Base-by-base conservation (phyloP, 2,329 filamentous ascomycete genomes). In the Magnaporthiopsis incrustans region DNA sequence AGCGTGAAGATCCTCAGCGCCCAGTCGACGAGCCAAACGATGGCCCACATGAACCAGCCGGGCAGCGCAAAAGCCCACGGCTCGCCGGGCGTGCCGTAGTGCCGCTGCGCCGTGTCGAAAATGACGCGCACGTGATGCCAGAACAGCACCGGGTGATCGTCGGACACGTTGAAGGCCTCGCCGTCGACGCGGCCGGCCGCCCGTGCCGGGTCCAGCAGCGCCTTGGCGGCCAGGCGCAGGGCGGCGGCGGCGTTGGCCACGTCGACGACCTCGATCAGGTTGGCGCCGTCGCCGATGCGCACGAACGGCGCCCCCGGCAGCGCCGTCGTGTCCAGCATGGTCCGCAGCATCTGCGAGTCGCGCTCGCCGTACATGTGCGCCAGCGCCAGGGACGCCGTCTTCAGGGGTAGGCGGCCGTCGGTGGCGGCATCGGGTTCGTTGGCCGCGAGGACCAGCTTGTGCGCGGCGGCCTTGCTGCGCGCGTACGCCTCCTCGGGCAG, bases 161-260 rank as follows among this genome's bases (percentile, higher is more conserved):
- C 75, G 1, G 74, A 73, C 60, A 75, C 69, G 63, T 75, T 76
- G 67, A 76, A 77, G 0, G 70, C 72, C 65, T 77, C 70, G 8
- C 76, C 75, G 0, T 70, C 72, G 0, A 76, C 70, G 14, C 64
- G 67, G 1, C 65, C 67, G 0, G 18, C 14, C 7, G 68, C 67
- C 0, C 64, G 63, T 0, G 38, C 56, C 2, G 64, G 67, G 8
- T 69, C 70, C 7, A 70, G 33, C 14, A 74, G 63, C 0, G 70
- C 71, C 60, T 72, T 73, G 3, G 72, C 72, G 1, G 68, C 72
- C 1, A 74, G 67, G 2, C 70, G 8, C 57, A 74, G 73, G 0
- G 68, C 71, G 3, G 53, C 63, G 0, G 70, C 71, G 2, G 65
- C 66, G 64, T 74, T 75, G 0, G 70, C 68, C 0, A 65, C 71